phyloP scores from a whole-genome alignment of 1,284 basidiomycete genomes.

The Naganishia liquefaciens region DNA sequence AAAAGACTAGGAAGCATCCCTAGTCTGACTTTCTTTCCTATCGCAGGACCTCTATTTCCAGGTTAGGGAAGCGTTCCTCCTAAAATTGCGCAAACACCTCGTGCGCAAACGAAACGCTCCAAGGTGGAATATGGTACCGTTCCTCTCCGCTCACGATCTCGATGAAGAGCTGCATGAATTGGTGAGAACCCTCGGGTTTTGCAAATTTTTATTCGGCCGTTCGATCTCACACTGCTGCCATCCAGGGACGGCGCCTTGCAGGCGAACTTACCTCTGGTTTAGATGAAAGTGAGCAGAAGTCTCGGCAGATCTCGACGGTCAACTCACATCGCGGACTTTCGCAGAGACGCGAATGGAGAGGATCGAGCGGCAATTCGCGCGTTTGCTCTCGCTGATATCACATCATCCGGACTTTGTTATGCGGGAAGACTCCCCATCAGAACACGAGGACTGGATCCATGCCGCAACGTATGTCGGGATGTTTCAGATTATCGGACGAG shows the following conservation, averaged over 20 bases:
- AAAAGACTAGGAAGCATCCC: conserved; percentile 16
- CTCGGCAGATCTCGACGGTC: background rate
- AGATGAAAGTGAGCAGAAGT: conserved; percentile 22
- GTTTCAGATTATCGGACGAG: conserved; percentile 1
- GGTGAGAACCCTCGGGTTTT: conserved; percentile 29
- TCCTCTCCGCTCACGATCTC: conserved; percentile 88
- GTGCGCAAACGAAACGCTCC: conserved; percentile 65
- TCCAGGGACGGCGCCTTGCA: conserved; percentile 19
- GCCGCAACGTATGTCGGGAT: conserved; percentile 28
- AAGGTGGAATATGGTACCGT: conserved; percentile 78
- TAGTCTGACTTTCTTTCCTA: background rate
- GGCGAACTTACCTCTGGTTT: conserved; percentile 6
- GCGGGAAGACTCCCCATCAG: conserved; percentile 56
- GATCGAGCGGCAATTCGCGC: conserved; percentile 80
- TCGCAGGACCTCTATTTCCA: conserved; percentile 79
- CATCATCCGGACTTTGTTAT: conserved; percentile 87
- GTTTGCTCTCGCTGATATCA: conserved; percentile 81
- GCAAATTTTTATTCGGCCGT: background rate
- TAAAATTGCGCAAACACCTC: conserved; percentile 69
- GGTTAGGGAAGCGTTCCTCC: conserved; percentile 76
- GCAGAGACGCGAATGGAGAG: conserved; percentile 64
- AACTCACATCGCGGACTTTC: background rate
- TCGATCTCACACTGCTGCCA: background rate
- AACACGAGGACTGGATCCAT: conserved; percentile 5
- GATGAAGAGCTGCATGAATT: conserved; percentile 66